Conservation (phyloP, 257 asterid genomes). For the Solanum sejunctum region DNA sequence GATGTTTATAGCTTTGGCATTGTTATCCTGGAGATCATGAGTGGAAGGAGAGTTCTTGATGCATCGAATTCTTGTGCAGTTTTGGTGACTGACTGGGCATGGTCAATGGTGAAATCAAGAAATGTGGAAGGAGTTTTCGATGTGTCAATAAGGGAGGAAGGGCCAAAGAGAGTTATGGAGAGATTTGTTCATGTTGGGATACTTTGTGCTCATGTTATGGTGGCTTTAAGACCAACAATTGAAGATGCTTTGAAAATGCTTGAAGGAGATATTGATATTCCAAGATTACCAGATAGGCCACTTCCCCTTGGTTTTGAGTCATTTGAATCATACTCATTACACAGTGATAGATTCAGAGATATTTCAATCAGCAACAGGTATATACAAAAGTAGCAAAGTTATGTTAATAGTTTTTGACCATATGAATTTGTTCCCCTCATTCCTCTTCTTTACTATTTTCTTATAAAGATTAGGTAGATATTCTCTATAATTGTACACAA, state of each 20-base stretch:
- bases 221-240: constrained; percentile 46
- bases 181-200: constrained; percentile 43
- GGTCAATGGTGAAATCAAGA: constrained; percentile 24
- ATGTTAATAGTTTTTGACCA: background rate
- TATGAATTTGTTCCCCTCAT: background rate
- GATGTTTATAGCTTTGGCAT: constrained; percentile 50
- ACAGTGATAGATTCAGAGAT: background rate
- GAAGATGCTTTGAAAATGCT: constrained; percentile 58
- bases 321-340: constrained; percentile 3
- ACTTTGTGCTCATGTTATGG: constrained; percentile 59
- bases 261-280: constrained; percentile 54
- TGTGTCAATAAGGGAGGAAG: constrained; percentile 24
- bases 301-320: constrained; percentile 25
- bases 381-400: background rate
- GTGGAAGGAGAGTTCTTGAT: constrained; percentile 42
- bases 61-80: constrained; percentile 15
- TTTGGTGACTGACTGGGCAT: constrained; percentile 55
- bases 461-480: background rate
- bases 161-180: constrained; percentile 47
- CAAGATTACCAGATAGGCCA: constrained; percentile 37
- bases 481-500: background rate
- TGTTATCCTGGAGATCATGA: constrained; percentile 43
- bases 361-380: background rate
- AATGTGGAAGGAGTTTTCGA: constrained; percentile 23
- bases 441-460: background rate